Evolutionary conservation across 139 green algal species (phyloP), one percentile per base, ranked within the genome.

Genomic region (Gonium pectorale): DNA sequence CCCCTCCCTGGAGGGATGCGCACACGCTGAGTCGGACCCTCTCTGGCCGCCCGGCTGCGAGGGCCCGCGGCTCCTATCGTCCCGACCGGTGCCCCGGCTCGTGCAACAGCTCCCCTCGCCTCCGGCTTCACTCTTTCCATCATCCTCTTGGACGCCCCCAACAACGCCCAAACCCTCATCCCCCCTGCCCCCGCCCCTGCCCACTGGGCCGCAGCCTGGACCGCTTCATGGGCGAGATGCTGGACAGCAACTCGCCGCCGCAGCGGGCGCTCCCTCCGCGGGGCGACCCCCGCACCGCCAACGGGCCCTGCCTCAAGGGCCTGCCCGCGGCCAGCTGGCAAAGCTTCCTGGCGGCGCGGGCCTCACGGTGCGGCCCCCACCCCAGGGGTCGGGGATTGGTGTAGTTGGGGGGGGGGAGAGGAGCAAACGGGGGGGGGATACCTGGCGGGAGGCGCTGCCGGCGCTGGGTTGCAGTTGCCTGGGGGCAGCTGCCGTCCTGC

Each of bases 141-240:
- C n/a, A n/a, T n/a, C n/a, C n/a, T n/a, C n/a, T n/a, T n/a, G n/a
- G n/a, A n/a, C n/a, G 33, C 11, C 8, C 17, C 64, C 35, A 5
- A 71, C 35, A 33, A 71, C 44, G 35, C 35, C 33, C 19, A 71
- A 35, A 35, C 46, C 54, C 54, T 29, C 54, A 5, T 24, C 54
- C n/a, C 54, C 19, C 54, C 54, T 64, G 5, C 15, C 54, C 54
- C n/a, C 54, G 9, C n/a, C n/a, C n/a, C n/a, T n/a, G n/a, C n/a
- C n/a, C n/a, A n/a, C n/a, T n/a, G n/a, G n/a, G n/a, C n/a, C 43
- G 26, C 74, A 81, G 74, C 38, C 37, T 69, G 54, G 56, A 81
- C 11, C 5, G 2, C 4, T 59, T 81, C 1, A 17, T 29, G 6
- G 15, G 0, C 3, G 74, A 81, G 54, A 46, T 81, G 56, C 5